Evolutionary conservation across 1,139 yeast genomes (phyloP).

Genomic region (Scheffersomyces titani): DNA sequence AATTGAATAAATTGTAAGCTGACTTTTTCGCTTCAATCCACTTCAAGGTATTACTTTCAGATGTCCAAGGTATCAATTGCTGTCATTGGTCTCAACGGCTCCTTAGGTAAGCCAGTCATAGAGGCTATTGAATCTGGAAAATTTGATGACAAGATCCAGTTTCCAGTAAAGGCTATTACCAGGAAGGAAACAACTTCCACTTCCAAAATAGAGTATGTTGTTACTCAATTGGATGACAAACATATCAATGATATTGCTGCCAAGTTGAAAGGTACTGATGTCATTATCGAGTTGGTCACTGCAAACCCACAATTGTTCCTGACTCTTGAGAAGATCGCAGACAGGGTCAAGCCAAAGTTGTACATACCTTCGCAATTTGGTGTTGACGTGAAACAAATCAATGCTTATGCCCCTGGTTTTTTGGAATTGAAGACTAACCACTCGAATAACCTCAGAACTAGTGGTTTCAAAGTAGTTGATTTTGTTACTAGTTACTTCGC

Average conservation of each 20-base stretch:
- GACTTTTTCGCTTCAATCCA: not conserved
- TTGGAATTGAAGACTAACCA: slow-evolving; percentile 40
- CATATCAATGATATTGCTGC: slow-evolving; percentile 26
- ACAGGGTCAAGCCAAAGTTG: slow-evolving; percentile 47
- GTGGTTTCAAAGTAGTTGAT: slow-evolving; percentile 56
- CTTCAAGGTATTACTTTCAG: not conserved
- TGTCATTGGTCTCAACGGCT: slow-evolving; percentile 54
- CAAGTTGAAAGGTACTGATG: slow-evolving; percentile 51
- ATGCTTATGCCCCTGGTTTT: slow-evolving; percentile 32
- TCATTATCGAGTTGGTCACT: slow-evolving; percentile 47
- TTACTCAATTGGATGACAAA: slow-evolving; percentile 25
- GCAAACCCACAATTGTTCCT: slow-evolving; percentile 24
- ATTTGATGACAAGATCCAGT: slow-evolving; percentile 42
- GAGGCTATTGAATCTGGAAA: slow-evolving; percentile 44
- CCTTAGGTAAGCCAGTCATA: slow-evolving; percentile 49
- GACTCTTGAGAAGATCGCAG: slow-evolving; percentile 33
- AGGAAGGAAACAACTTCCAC: slow-evolving; percentile 38
- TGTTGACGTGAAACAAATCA: slow-evolving; percentile 31
- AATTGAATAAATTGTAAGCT: too few species aligned
- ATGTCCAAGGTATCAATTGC: slow-evolving; percentile 35
- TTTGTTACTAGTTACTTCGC: slow-evolving; percentile 48
- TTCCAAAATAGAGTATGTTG: slow-evolving; percentile 42
- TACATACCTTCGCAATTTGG: slow-evolving; percentile 70
- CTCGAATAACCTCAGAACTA: slow-evolving; percentile 30
- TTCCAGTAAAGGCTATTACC: slow-evolving; percentile 55